A percentile compares a stretch with the other conserved stretches of the same genome.
These are phyloP conservation scores for Talaromyces thailandensis DNA, from an alignment of 495 filamentous ascomycete genomes.

Conservation along the genomic window DNA sequence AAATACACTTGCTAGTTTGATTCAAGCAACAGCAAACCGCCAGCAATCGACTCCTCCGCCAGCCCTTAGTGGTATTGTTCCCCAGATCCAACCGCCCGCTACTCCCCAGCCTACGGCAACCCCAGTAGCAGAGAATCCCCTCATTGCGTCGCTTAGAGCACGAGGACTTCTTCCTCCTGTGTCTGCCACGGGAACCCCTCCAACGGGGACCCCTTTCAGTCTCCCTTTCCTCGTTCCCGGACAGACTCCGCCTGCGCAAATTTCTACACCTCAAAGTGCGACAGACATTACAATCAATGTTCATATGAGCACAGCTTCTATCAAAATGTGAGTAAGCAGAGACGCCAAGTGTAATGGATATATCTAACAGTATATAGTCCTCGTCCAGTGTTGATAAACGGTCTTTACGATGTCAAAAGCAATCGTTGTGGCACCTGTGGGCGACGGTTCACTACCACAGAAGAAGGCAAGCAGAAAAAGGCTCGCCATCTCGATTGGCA, in stretches of 20 bases:
- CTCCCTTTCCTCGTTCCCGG: conserved; percentile 36
- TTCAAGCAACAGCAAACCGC: conserved; percentile 37
- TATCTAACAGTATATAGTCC: conserved; percentile 44
- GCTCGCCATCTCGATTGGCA: conserved; percentile 97
- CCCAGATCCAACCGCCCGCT: conserved; percentile 15
- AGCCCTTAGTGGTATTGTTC: conserved; percentile 18
- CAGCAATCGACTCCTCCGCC: conserved; percentile 34
- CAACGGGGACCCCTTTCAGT: conserved; percentile 12
- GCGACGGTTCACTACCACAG: conserved; percentile 67
- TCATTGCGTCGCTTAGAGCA: conserved; percentile 36
- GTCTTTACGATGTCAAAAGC: conserved; percentile 68
- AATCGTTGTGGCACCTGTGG: conserved; percentile 88
- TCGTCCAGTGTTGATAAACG: conserved; percentile 60
- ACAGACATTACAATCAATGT: conserved; percentile 46
- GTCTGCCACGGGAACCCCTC: conserved; percentile 4
- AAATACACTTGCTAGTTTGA: conserved; percentile 39
- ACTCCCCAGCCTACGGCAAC: conserved; percentile 20
- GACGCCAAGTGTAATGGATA: no score
- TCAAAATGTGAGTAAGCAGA: conserved; percentile 61
- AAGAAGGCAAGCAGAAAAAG: conserved; percentile 74
- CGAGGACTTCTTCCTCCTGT: conserved; percentile 37
- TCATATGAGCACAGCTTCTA: conserved; percentile 58
- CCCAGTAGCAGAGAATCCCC: conserved; percentile 25
- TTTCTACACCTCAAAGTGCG: conserved; percentile 10
- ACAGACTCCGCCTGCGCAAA: conserved; percentile 24